Conservation (phyloP, 2,329 filamentous ascomycete genomes). For the Talaromyces amestolkiae region DNA sequence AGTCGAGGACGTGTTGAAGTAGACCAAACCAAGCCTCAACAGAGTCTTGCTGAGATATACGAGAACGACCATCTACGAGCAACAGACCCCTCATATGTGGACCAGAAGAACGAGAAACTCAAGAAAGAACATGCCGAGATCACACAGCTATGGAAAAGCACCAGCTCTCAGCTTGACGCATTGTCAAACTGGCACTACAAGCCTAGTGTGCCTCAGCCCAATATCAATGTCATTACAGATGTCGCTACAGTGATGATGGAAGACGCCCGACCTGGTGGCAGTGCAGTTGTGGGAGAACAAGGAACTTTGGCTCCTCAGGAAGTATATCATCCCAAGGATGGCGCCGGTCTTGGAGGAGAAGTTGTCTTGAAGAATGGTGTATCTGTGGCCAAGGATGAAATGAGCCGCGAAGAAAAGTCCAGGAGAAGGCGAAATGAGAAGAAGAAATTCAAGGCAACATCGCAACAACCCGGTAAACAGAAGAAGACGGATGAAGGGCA, state of each 20-base stretch:
- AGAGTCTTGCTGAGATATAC: conserved; percentile 87
- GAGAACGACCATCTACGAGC: conserved; percentile 84
- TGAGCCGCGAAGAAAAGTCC: conserved; percentile 81
- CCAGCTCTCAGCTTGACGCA: conserved; percentile 77
- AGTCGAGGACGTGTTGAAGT: conserved; percentile 75
- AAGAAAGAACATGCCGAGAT: conserved; percentile 81
- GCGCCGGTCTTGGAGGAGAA: conserved; percentile 63
- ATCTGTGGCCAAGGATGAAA: conserved; percentile 77
- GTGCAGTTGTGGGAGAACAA: conserved; percentile 57
- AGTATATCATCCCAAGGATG: conserved; percentile 77
- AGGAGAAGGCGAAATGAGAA: conserved; percentile 76
- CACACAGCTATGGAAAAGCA: conserved; percentile 74
- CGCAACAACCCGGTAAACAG: conserved; percentile 45
- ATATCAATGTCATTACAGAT: conserved; percentile 82
- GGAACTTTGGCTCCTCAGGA: conserved; percentile 91
- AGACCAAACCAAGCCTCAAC: conserved; percentile 81
- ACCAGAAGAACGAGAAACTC: conserved; percentile 77
- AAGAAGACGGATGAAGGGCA: conserved; percentile 47
- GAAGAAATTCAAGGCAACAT: conserved; percentile 71
- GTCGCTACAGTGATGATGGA: conserved; percentile 93
- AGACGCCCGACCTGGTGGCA: conserved; percentile 83
- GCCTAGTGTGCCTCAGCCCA: conserved; percentile 78
- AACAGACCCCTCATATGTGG: conserved; percentile 75
- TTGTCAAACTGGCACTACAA: conserved; percentile 95
- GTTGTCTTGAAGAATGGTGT: conserved; percentile 74